Conservation (phyloP, 2,329 filamentous ascomycete genomes). For the Rhexocercosporidium sp. region DNA sequence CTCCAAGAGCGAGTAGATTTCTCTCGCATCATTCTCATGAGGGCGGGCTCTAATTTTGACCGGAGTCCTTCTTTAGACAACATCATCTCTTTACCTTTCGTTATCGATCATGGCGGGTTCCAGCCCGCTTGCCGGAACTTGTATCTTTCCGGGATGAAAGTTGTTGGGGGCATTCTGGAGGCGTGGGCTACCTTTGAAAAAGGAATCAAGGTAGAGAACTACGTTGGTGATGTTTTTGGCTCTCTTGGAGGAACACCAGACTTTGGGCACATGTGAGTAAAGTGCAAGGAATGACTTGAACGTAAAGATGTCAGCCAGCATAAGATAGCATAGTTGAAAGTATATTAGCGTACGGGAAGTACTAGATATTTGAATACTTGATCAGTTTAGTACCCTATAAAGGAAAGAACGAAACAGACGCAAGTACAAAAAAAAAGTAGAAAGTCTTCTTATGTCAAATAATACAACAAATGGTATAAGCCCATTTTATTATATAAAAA, state of each 20-base stretch:
- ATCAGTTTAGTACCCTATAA: too few relatives aligned
- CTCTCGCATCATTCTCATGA: constrained; percentile 67
- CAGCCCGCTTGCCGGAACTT: constrained; percentile 66
- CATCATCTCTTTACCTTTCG: constrained; percentile 40
- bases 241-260: background rate
- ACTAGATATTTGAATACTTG: too few relatives aligned
- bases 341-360: too few relatives aligned
- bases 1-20: constrained; percentile 65
- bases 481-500: too few relatives aligned
- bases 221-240: constrained; percentile 6
- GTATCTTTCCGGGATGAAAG: constrained; percentile 65
- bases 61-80: constrained; percentile 42
- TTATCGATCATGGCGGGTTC: constrained; percentile 66
- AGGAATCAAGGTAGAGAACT: background rate
- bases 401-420: too few relatives aligned
- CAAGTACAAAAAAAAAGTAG: too few relatives aligned
- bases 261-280: background rate
- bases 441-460: too few relatives aligned
- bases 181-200: background rate
- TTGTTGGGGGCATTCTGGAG: constrained; percentile 62
- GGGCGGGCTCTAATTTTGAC: constrained; percentile 73
- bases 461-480: too few relatives aligned
- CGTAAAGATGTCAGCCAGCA: too few relatives aligned
- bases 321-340: too few relatives aligned
- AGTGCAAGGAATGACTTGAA: too few relatives aligned